A percentile compares a stretch with the other conserved stretches of the same genome.
These are phyloP conservation scores for Corylus avellana DNA, from an alignment of 306 rosid genomes.

Conservation along the genomic window DNA sequence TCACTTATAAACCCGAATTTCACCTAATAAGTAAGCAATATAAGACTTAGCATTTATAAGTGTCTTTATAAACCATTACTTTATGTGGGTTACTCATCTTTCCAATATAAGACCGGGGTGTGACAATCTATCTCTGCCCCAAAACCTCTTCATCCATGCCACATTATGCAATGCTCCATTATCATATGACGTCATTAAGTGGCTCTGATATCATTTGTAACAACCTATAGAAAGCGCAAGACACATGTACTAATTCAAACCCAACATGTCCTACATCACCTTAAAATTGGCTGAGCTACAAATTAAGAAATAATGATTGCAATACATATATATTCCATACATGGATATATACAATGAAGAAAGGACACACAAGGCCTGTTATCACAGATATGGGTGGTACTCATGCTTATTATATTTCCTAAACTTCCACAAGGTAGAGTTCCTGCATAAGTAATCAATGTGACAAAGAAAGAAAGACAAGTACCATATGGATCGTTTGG, in stretches of 20 bases:
- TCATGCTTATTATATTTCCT: background rate
- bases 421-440: background rate
- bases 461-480: background rate
- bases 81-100: too few relatives aligned
- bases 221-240: too few relatives aligned
- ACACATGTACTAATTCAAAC: background rate
- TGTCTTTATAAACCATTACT: too few relatives aligned
- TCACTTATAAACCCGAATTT: too few relatives aligned
- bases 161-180: too few relatives aligned
- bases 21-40: too few relatives aligned
- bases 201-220: too few relatives aligned
- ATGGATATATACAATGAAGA: background rate
- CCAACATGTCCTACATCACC: background rate
- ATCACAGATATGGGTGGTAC: background rate
- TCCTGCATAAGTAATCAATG: background rate
- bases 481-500: constrained; percentile 30
- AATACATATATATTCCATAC: background rate
- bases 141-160: too few relatives aligned
- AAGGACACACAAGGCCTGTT: background rate
- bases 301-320: background rate
- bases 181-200: too few relatives aligned
- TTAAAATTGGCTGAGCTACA: background rate
- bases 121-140: too few relatives aligned
- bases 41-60: too few relatives aligned
- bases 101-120: too few relatives aligned